These are phyloP conservation scores for Globisporangium okanoganense DNA, from an alignment of 352 stramenopile genomes.

Conservation along the genomic window DNA sequence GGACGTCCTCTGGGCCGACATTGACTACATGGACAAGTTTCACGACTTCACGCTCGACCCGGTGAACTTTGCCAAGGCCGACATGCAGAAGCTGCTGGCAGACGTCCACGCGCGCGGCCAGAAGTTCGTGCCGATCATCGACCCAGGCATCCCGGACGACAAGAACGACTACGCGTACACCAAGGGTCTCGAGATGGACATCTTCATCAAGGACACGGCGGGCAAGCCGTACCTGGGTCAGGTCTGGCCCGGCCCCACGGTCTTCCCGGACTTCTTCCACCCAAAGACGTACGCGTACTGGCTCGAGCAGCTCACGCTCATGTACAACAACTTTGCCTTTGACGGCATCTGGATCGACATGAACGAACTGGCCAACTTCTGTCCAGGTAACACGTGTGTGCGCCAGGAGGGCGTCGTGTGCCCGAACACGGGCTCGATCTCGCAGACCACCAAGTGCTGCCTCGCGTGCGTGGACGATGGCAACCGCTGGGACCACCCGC, in stretches of 20 bases:
- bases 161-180: slow-evolving; percentile 46
- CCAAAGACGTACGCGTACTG: slow-evolving; percentile 61
- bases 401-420: slow-evolving; percentile 32
- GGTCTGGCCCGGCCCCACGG: slow-evolving; percentile 77
- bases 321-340: slow-evolving; percentile 39
- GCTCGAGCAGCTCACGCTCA: slow-evolving; percentile 44
- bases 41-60: slow-evolving; percentile 57
- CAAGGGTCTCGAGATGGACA: slow-evolving; percentile 47
- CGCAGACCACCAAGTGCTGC: slow-evolving; percentile 41
- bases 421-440: slow-evolving; percentile 27
- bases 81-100: slow-evolving; percentile 34
- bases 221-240: slow-evolving; percentile 64
- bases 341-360: slow-evolving; percentile 88
- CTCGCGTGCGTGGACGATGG: slow-evolving; percentile 31
- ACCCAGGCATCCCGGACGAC: slow-evolving; percentile 73
- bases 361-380: slow-evolving; percentile 86
- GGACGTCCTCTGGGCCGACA: slow-evolving; percentile 57
- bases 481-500: slow-evolving; percentile 53
- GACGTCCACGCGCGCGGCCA: slow-evolving; percentile 53
- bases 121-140: slow-evolving; percentile 79
- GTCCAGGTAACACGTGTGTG: slow-evolving; percentile 34
- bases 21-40: slow-evolving; percentile 51
- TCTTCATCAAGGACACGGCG: slow-evolving; percentile 75
- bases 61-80: slow-evolving; percentile 29
- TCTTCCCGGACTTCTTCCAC: slow-evolving; percentile 84